These are phyloP conservation scores for Grosmannia clavigera DNA, from an alignment of 2,329 filamentous ascomycete genomes.

Conservation along the genomic window DNA sequence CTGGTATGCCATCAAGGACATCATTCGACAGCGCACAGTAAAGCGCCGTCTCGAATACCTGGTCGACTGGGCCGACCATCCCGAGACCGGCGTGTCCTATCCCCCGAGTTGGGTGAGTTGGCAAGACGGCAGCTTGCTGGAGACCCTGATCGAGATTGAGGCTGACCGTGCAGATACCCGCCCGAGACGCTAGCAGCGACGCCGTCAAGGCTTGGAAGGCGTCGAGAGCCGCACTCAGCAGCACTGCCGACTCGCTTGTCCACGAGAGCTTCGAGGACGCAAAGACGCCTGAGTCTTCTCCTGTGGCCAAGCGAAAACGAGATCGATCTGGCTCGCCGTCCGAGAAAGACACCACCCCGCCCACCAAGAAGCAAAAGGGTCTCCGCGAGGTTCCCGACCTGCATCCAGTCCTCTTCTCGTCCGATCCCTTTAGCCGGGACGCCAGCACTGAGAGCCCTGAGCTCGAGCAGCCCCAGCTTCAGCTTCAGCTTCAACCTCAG, in stretches of 20 bases:
- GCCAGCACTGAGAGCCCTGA: conserved; percentile 2
- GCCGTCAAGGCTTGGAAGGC: conserved; percentile 19
- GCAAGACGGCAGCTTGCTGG: too few relatives aligned
- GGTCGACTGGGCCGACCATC: conserved; percentile 44
- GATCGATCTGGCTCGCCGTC: background rate
- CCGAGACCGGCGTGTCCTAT: conserved; percentile 33
- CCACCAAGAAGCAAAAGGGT: background rate
- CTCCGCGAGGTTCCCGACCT: background rate
- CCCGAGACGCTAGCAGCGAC: conserved; percentile 16
- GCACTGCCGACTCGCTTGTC: background rate
- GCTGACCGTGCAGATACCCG: conserved; percentile 9
- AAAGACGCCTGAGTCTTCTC: background rate
- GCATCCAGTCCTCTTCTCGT: background rate
- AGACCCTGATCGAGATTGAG: background rate
- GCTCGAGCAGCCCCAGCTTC: background rate
- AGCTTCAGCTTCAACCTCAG: background rate
- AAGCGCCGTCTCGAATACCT: conserved; percentile 28
- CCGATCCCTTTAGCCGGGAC: conserved; percentile 2
- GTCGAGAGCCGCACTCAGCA: background rate
- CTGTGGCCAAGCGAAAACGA: background rate
- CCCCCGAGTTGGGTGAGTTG: conserved; percentile 37
- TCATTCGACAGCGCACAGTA: conserved; percentile 23
- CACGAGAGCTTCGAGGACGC: background rate
- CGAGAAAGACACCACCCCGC: background rate
- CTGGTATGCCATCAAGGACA: conserved; percentile 22